Evolutionary conservation across 2,329 filamentous ascomycete genomes (phyloP).

Genomic region (Neophaeococcomyces mojaviensis): DNA sequence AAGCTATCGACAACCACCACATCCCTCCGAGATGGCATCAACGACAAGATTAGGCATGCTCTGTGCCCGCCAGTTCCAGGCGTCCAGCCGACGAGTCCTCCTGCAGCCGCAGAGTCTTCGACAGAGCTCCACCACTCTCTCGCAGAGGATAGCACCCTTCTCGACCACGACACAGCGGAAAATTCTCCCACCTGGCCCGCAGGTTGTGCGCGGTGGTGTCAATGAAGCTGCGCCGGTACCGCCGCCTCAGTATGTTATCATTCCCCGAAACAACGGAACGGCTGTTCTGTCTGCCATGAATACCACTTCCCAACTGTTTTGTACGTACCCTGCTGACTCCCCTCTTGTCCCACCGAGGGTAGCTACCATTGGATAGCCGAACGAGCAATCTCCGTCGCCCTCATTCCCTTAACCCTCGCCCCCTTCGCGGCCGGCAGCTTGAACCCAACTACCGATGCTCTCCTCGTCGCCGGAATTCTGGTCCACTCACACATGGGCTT

Average conservation of each 20-base stretch:
- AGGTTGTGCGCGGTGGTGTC: constrained; percentile 67
- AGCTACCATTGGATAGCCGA: constrained; percentile 99
- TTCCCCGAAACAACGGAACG: too few relatives aligned
- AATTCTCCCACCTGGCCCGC: constrained; percentile 77
- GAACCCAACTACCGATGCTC: constrained; percentile 79
- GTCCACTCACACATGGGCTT: constrained; percentile 96
- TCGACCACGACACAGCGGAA: constrained; percentile 70
- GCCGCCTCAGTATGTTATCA: constrained; percentile 44
- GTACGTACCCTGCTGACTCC: too few relatives aligned
- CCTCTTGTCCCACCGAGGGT: constrained; percentile 38
- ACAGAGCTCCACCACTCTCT: constrained; percentile 6
- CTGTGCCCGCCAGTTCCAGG: constrained; percentile 1
- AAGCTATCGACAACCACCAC: neutral
- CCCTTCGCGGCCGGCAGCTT: constrained; percentile 88
- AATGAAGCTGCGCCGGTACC: constrained; percentile 81
- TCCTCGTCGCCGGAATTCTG: constrained; percentile 74
- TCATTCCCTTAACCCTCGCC: constrained; percentile 79
- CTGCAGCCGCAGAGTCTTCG: constrained; percentile 1
- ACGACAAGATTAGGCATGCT: constrained; percentile 9
- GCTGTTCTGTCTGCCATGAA: too few relatives aligned
- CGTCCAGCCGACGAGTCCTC: neutral
- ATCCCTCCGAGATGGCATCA: constrained; percentile 5
- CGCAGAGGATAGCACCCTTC: constrained; percentile 57
- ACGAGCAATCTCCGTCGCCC: constrained; percentile 65
- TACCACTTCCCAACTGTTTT: too few relatives aligned